Evolutionary conservation across 805 yeast genomes (phyloP).

Genomic region (Saccharomycopsis olivae): DNA sequence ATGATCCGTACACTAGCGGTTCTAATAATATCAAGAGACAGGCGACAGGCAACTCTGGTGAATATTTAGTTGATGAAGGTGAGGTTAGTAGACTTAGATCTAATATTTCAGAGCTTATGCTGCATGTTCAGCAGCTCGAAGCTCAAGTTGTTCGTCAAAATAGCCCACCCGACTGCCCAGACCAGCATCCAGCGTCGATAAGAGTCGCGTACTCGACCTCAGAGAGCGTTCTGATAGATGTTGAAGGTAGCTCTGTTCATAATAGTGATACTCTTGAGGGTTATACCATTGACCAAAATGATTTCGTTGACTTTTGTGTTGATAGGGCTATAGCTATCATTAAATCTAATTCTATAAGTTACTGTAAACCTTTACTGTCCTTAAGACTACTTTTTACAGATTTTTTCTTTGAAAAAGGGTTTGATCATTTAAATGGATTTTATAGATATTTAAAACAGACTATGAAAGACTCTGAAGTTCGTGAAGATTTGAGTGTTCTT

Average conservation of each 20-base stretch:
- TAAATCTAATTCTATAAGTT: not conserved
- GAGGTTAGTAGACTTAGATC: not conserved
- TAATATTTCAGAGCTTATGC: not conserved
- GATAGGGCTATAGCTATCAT: not conserved
- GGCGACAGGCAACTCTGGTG: no score
- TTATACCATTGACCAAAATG: not conserved
- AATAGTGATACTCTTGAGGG: not conserved
- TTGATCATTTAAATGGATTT: not conserved
- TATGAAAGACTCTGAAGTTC: constrained; percentile 2
- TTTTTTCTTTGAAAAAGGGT: not conserved
- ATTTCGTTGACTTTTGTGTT: not conserved
- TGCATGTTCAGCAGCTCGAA: not conserved
- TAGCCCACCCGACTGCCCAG: no score
- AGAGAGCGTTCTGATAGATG: not conserved
- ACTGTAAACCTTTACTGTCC: not conserved
- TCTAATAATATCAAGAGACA: not conserved
- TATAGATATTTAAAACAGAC: constrained; percentile 7
- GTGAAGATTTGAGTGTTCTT: constrained; percentile 1
- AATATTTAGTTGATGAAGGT: no score
- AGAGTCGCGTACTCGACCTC: no score
- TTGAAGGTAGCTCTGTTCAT: not conserved
- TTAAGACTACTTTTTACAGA: not conserved
- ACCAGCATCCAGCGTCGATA: no score
- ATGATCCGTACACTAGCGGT: not conserved
- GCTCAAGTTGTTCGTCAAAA: not conserved